These are phyloP conservation scores for Lactarius psammicola DNA, from an alignment of 768 basidiomycete species.

Conservation along the genomic window DNA sequence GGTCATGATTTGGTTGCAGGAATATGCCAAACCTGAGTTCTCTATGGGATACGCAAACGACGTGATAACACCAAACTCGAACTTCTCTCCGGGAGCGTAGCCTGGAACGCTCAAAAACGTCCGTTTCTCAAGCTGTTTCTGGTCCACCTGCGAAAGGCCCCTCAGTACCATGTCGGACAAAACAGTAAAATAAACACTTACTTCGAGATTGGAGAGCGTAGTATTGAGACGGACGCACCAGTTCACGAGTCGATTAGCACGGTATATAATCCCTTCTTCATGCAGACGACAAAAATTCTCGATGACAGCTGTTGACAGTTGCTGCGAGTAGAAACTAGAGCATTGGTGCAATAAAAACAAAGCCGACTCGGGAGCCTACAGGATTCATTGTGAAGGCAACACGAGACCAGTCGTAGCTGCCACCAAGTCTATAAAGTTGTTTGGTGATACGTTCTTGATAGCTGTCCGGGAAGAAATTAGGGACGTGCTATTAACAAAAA, in stretches of 20 bases:
- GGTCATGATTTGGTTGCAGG: not conserved
- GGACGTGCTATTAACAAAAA: not conserved
- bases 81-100: slow-evolving; percentile 91
- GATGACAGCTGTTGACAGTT: slow-evolving; percentile 80
- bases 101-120: slow-evolving; percentile 90
- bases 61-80: slow-evolving; percentile 76
- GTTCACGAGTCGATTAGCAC: slow-evolving; percentile 78
- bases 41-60: slow-evolving; percentile 96
- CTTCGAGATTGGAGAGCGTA: slow-evolving; percentile 93
- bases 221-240: slow-evolving; percentile 98
- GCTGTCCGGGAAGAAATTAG: slow-evolving; percentile 40
- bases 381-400: slow-evolving; percentile 95
- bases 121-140: slow-evolving; percentile 80
- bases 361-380: slow-evolving; percentile 41
- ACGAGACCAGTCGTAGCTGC: slow-evolving; percentile 92
- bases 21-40: slow-evolving; percentile 57
- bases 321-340: slow-evolving; percentile 33
- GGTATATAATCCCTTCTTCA: slow-evolving; percentile 90
- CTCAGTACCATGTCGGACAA: not conserved
- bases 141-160: slow-evolving; percentile 67
- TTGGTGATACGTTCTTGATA: slow-evolving; percentile 92
- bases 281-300: slow-evolving; percentile 88
- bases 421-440: slow-evolving; percentile 85
- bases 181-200: slow-evolving; percentile 34
- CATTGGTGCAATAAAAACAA: not conserved